Evolutionary conservation across 2,329 filamentous ascomycete species (phyloP).

Genomic region (Aureobasidium vineae): DNA sequence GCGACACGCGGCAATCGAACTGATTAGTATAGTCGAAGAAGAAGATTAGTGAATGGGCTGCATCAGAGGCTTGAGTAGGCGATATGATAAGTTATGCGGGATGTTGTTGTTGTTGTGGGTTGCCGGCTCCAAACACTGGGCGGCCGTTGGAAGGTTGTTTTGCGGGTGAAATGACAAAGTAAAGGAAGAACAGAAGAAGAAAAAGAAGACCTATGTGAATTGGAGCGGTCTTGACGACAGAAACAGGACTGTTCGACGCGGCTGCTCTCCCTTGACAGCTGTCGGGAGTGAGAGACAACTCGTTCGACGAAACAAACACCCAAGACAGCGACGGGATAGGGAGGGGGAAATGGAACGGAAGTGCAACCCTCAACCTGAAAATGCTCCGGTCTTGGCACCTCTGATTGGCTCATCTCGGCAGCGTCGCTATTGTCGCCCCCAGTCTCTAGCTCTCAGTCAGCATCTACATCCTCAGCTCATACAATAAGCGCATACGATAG

Average conservation of each 20-base stretch:
- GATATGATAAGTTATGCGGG: conserved; percentile 13
- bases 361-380: background rate
- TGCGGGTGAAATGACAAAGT: conserved; percentile 9
- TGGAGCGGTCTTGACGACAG: background rate
- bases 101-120: conserved; percentile 24
- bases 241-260: background rate
- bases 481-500: background rate
- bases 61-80: conserved; percentile 17
- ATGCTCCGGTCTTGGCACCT: background rate
- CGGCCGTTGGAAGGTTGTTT: conserved; percentile 21
- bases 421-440: background rate
- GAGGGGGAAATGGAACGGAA: conserved; percentile 10
- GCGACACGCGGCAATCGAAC: conserved; percentile 11
- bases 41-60: conserved; percentile 20
- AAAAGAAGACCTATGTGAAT: background rate
- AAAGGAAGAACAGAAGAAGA: background rate
- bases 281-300: conserved; percentile 7
- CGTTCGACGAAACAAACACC: conserved; percentile 9
- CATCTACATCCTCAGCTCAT: background rate
- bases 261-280: conserved; percentile 5
- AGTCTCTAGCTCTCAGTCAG: background rate
- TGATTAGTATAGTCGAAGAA: conserved; percentile 8
- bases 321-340: conserved; percentile 3
- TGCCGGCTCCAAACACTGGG: conserved; percentile 1
- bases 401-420: background rate